phyloP scores from a whole-genome alignment of 305 asterid species.

The Rubia tinctorum region DNA sequence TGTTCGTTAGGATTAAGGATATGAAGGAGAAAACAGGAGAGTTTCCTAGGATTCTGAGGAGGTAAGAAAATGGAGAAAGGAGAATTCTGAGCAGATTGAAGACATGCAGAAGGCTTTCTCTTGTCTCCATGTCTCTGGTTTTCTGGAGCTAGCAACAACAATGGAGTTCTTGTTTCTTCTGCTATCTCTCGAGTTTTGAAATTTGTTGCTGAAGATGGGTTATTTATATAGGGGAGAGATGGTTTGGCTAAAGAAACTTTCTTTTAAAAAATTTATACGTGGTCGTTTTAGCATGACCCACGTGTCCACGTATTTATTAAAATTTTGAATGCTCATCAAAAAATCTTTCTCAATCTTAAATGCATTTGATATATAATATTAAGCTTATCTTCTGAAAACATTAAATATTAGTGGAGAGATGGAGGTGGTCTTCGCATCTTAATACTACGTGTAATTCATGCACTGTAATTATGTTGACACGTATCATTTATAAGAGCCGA shows the following conservation, averaged over 20 bases:
- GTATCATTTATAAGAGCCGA: no score
- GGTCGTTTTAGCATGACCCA: neutral
- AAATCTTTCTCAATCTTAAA: neutral
- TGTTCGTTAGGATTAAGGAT: slow-evolving; percentile 20
- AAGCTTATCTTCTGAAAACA: no score
- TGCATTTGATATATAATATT: neutral
- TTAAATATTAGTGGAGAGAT: no score
- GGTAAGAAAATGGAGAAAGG: slow-evolving; percentile 19
- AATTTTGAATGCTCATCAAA: no score
- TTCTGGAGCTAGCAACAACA: neutral
- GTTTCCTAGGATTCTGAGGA: neutral
- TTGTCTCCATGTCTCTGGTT: slow-evolving; percentile 7
- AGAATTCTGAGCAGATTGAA: slow-evolving; percentile 13
- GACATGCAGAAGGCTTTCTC: slow-evolving; percentile 16
- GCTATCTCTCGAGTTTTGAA: slow-evolving; percentile 10
- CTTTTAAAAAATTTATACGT: neutral
- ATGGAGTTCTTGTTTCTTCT: slow-evolving; percentile 2
- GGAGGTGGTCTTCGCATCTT: no score
- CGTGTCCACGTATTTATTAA: neutral
- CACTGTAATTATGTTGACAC: no score
- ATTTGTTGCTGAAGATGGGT: neutral
- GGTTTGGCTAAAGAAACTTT: neutral
- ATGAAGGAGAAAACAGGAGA: slow-evolving; percentile 11
- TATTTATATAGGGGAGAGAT: slow-evolving; percentile 10
- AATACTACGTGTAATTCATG: no score